Conservation (phyloP, 441 rosid genomes). For the Breynia disticha region DNA sequence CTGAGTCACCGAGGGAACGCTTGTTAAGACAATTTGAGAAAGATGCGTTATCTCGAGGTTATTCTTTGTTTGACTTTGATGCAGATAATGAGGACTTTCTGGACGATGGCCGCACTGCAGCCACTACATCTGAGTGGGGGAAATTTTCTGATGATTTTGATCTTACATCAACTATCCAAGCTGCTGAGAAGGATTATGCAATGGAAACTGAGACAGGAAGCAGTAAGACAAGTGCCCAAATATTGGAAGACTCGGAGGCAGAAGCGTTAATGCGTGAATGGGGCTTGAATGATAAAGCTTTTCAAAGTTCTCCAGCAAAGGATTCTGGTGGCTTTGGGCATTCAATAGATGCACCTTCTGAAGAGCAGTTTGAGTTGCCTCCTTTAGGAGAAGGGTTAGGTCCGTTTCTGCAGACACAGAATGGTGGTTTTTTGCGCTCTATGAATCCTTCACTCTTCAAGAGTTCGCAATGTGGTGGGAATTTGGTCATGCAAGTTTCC, state of each 20-base stretch:
- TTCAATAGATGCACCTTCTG: slow-evolving; percentile 47
- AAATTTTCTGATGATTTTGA: slow-evolving; percentile 39
- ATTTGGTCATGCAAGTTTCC: slow-evolving; percentile 90
- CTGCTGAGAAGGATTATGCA: slow-evolving; percentile 49
- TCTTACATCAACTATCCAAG: slow-evolving; percentile 40
- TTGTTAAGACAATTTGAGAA: slow-evolving; percentile 81
- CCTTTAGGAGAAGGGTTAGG: slow-evolving; percentile 78
- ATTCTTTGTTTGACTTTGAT: slow-evolving; percentile 52
- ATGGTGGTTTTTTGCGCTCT: slow-evolving; percentile 82
- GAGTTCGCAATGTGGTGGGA: slow-evolving; percentile 55
- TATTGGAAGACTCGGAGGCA: slow-evolving; percentile 73
- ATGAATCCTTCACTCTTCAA: slow-evolving; percentile 67
- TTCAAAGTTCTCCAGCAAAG: slow-evolving; percentile 62
- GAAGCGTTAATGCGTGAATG: slow-evolving; percentile 84
- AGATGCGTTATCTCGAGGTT: slow-evolving; percentile 53
- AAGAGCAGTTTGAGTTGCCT: slow-evolving; percentile 51
- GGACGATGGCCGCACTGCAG: slow-evolving; percentile 31
- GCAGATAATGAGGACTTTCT: slow-evolving; percentile 27
- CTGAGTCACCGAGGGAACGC: slow-evolving; percentile 93
- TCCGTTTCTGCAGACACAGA: slow-evolving; percentile 67
- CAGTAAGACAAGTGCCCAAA: slow-evolving; percentile 44
- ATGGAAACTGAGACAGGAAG: slow-evolving; percentile 29
- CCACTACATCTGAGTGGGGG: slow-evolving; percentile 28
- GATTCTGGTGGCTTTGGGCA: slow-evolving; percentile 43
- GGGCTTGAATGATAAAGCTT: slow-evolving; percentile 78